Base-by-base conservation (phyloP, 2,329 filamentous ascomycete genomes). In the Botrytis hyacinthi region DNA sequence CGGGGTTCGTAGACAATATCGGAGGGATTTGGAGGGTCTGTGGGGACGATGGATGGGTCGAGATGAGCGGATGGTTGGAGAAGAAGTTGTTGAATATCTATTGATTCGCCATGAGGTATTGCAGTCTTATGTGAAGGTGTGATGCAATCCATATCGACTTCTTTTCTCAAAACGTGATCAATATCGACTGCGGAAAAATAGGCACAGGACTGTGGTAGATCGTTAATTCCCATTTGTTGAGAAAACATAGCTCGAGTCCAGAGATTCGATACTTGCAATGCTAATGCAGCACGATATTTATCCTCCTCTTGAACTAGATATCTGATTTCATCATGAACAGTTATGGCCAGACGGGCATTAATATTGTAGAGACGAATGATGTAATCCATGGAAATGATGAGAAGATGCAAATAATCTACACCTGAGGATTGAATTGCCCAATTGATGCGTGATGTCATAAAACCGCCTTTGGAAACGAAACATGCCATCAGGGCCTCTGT, bases 341-440 rank as follows among this genome's bases (percentile, higher is more conserved):
- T 98, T 75, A 99, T 94, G 26, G 95, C 90, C 2, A 99, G 85
- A 1, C 97, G 93, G 7, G 94, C 94, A 71, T 93, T 83, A 75
- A 99, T 89, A 79, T 93, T 95, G 85, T 92, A 99, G 8, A 91
- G 92, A 2, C 94, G 89, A 71, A 91, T 91, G 4, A 99, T 87
- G 80, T 97, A 97, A 81, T 98, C 95, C 97, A 99, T 99, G 22
- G 90, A 87, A 4, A 98, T 89, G 76, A 99, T 94, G 29, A 99
- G 87, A 7, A 99, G 89, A 80, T 99, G 96, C 2, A 99, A 88
- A 82, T 99, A 99, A 82, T 99, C 97, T 6, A 98, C 95, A 8
- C 97, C 96, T 0, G 93, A 97, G 0, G 95, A 98, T 80, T 99
- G 96, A 78, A 99, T 98, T 4, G 96, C 96, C 96, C 96, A 99